Evolutionary conservation across 352 stramenopile genomes (phyloP).

Genomic region (Phytophthora quininea): DNA sequence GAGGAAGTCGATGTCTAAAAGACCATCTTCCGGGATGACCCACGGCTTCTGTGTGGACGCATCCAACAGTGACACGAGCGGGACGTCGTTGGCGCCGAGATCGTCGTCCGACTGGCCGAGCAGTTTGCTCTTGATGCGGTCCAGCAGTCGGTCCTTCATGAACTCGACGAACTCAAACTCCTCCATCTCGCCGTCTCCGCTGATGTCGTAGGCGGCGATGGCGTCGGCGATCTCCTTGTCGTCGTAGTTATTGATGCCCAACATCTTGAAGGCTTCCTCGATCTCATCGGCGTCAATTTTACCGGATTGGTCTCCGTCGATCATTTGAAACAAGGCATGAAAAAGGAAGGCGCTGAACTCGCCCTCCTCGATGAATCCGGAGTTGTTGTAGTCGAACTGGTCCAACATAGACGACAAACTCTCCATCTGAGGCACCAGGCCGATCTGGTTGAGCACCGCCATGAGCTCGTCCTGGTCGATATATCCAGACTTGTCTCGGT

Average conservation of each 20-base stretch:
- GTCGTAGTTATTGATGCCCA: slow-evolving; percentile 65
- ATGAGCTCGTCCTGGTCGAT: slow-evolving; percentile 67
- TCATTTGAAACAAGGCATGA: slow-evolving; percentile 73
- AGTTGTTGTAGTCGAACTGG: slow-evolving; percentile 59
- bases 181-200: slow-evolving; percentile 79
- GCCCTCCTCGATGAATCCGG: slow-evolving; percentile 50
- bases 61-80: slow-evolving; percentile 53
- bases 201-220: slow-evolving; percentile 79
- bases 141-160: slow-evolving; percentile 69
- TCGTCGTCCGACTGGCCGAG: slow-evolving; percentile 20
- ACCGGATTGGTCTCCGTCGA: slow-evolving; percentile 73
- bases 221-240: slow-evolving; percentile 68
- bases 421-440: slow-evolving; percentile 61
- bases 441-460: slow-evolving; percentile 66
- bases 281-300: slow-evolving; percentile 83
- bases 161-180: slow-evolving; percentile 83
- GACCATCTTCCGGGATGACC: slow-evolving; percentile 63
- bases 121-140: slow-evolving; percentile 64
- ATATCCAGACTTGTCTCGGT: slow-evolving; percentile 63
- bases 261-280: slow-evolving; percentile 73
- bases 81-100: background rate
- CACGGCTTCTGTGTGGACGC: slow-evolving; percentile 63
- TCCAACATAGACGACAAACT: slow-evolving; percentile 53
- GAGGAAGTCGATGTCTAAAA: slow-evolving; percentile 79
- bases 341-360: slow-evolving; percentile 81